phyloP scores from a whole-genome alignment of 352 stramenopile species.

The Phytophthora vignae region DNA sequence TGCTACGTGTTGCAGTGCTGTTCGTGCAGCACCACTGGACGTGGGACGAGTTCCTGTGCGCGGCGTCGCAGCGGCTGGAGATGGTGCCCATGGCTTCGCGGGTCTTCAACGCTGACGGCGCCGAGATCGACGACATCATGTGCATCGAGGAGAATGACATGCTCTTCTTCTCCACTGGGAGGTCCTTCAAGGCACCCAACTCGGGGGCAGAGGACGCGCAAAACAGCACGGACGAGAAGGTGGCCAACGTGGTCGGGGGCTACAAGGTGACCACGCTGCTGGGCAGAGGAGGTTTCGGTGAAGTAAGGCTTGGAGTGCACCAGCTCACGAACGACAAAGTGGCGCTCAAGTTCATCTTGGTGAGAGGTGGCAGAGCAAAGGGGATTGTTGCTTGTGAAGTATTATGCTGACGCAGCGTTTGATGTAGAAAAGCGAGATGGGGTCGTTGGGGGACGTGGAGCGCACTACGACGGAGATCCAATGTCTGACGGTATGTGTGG shows the following conservation, averaged over 20 bases:
- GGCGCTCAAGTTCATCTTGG: conserved; percentile 89
- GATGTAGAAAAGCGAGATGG: conserved; percentile 86
- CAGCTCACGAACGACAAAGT: conserved; percentile 89
- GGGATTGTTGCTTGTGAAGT: neutral
- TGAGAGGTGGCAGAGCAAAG: conserved; percentile 22
- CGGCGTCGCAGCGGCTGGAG: conserved; percentile 80
- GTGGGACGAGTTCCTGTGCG: conserved; percentile 88
- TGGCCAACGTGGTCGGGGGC: conserved; percentile 77
- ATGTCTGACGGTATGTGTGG: conserved; percentile 60
- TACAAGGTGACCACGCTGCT: conserved; percentile 86
- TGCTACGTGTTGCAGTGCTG: conserved; percentile 41
- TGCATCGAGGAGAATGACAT: conserved; percentile 92
- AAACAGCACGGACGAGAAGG: conserved; percentile 54
- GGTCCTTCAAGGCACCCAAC: conserved; percentile 78
- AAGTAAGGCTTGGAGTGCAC: conserved; percentile 78
- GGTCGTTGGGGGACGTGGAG: conserved; percentile 87
- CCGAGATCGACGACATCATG: conserved; percentile 91
- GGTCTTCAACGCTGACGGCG: conserved; percentile 87
- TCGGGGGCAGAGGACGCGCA: conserved; percentile 54
- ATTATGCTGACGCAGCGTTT: neutral
- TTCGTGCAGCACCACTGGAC: conserved; percentile 90
- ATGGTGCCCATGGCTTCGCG: conserved; percentile 85
- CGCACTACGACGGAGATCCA: conserved; percentile 90
- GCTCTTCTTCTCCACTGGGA: conserved; percentile 88
- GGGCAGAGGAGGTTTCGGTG: conserved; percentile 83